Evolutionary conservation across 768 basidiomycete species (phyloP), one percentile per base, ranked within the genome.

Genomic region (Termitomyces sp.): DNA sequence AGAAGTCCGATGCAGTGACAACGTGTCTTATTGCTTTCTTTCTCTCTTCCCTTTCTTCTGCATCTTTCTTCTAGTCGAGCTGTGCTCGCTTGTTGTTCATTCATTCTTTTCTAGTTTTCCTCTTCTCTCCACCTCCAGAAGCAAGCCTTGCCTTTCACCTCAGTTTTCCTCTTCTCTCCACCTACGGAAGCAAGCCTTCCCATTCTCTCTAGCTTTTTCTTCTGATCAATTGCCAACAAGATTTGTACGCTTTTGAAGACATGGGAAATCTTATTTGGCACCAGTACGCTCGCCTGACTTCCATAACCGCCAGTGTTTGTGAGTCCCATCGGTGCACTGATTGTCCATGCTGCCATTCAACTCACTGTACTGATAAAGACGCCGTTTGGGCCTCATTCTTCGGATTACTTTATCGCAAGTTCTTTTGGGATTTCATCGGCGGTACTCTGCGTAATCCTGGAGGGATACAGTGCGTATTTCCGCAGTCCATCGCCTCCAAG

Each of bases 381-480:
- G 82, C 85, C 57, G 74, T 92, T 12, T 92, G 90, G 92, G 86
- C 89, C 14, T 76, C 82, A 32, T 86, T 90, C 73, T 95, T 83
- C 74, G 94, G 85, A 18, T 69, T 94, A 14, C 75, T 88, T 64
- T 94, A 85, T 74, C 90, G 92, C 72, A 96, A 96, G 75, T 96
- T 92, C 82, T 94, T 96, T 75, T 96, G 91, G 90, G 94, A 96
- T 75, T 92, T 96, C 68, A 74, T 93, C n/a, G 86, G 84, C 58
- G 93, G 90, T 47, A 86, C 79, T 57, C 68, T 92, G 57, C 87
- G 89, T 60, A 79, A 83, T 68, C 90, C 90, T 29, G 90, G 90
- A 74, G 90, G 90, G 53, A 56, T 90, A 26, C 88, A 91, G 90
- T 91, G 61, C 67, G 86, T 84, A 8, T 41, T 42, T n/a, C 12